phyloP scores from a whole-genome alignment of 2,329 filamentous ascomycete genomes.

The Penicillium digitatum region DNA sequence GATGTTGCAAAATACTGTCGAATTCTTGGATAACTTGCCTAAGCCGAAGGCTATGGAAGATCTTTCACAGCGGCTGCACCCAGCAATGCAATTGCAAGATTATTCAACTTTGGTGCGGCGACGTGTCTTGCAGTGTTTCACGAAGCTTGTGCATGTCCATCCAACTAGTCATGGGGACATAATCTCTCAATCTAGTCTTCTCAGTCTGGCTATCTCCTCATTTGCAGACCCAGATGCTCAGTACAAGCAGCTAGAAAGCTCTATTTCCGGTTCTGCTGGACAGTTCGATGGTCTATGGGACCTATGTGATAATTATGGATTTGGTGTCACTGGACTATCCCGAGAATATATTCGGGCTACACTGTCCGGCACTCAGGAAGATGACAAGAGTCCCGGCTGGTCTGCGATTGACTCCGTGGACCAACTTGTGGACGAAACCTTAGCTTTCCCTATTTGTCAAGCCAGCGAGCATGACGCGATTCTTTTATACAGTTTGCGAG shows the following conservation, averaged over 20 bases:
- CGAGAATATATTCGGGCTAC: conserved; percentile 69
- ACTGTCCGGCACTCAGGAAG: conserved; percentile 66
- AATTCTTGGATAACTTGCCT: conserved; percentile 81
- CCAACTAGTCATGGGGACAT: conserved; percentile 80
- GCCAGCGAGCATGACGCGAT: conserved; percentile 88
- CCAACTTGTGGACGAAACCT: conserved; percentile 41
- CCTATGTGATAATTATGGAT: conserved; percentile 87
- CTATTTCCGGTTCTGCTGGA: conserved; percentile 84
- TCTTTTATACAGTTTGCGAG: conserved; percentile 62
- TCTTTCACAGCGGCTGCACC: conserved; percentile 74
- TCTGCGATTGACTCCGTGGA: conserved; percentile 39
- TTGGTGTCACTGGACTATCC: conserved; percentile 84
- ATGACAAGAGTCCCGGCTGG: conserved; percentile 50
- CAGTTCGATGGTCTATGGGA: conserved; percentile 96
- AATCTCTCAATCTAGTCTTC: conserved; percentile 81
- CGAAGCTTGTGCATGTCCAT: conserved; percentile 82
- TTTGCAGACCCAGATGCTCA: conserved; percentile 87
- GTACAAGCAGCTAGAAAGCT: conserved; percentile 73
- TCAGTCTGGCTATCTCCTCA: conserved; percentile 82
- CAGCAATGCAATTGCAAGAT: conserved; percentile 82
- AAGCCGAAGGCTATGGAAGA: conserved; percentile 82
- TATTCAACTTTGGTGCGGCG: conserved; percentile 89
- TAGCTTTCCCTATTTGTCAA: conserved; percentile 65
- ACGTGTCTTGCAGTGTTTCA: conserved; percentile 90
- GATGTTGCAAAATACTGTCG: conserved; percentile 92